Evolutionary conservation across 495 filamentous ascomycete species (phyloP).

Genomic region (Entonaema liquescens): DNA sequence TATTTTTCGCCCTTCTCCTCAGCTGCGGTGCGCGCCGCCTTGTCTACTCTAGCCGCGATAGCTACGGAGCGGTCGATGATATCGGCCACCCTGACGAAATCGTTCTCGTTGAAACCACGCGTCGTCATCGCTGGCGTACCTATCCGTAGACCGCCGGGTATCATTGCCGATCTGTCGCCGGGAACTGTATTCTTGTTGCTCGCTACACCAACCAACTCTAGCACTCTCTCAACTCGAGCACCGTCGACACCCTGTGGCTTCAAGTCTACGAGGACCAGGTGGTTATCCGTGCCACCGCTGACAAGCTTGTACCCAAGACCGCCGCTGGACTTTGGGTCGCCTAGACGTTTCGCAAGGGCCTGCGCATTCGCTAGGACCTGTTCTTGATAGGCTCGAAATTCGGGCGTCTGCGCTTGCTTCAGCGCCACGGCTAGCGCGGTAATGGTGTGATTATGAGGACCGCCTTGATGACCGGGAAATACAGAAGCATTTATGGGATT

Average conservation of each 20-base stretch:
- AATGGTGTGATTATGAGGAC: conserved; percentile 99
- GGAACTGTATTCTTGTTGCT: conserved; percentile 99
- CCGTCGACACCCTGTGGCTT: conserved; percentile 92
- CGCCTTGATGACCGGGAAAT: conserved; percentile 98
- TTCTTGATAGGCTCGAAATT: conserved; percentile 89
- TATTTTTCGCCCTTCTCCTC: conserved; percentile 83
- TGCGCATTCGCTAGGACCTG: conserved; percentile 88
- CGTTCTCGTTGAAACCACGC: conserved; percentile 83
- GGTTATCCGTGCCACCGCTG: conserved; percentile 94
- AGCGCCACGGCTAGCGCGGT: conserved; percentile 92
- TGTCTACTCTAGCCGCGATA: conserved; percentile 85
- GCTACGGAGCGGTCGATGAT: conserved; percentile 91
- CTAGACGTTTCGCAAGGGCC: conserved; percentile 79
- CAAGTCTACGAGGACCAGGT: conserved; percentile 93
- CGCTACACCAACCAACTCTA: conserved; percentile 94
- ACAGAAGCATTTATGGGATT: conserved; percentile 94
- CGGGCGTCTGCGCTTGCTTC: conserved; percentile 87
- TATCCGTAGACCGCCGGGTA: conserved; percentile 89
- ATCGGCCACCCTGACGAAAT: conserved; percentile 89
- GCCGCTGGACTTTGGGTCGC: conserved; percentile 73
- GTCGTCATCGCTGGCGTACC: conserved; percentile 98
- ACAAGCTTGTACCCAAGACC: conserved; percentile 91
- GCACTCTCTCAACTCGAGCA: conserved; percentile 89
- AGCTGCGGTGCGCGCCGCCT: conserved; percentile 77
- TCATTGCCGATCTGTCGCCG: conserved; percentile 90